Evolutionary conservation across 768 basidiomycete species (phyloP).

Genomic region (Mycena maculata): DNA sequence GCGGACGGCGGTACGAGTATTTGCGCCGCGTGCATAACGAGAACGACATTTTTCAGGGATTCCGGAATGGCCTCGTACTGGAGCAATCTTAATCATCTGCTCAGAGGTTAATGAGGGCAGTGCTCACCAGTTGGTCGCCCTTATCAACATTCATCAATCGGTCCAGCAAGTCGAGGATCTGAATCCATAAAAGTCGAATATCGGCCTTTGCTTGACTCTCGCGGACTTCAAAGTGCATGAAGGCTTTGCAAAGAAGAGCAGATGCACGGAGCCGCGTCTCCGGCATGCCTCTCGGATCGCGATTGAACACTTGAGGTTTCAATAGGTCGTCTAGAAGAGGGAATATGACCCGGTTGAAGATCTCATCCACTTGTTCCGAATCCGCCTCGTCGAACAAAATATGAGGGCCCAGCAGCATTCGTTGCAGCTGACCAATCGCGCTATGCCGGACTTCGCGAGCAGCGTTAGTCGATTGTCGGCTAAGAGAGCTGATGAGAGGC

Average conservation of each 20-base stretch:
- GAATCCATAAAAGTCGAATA: constrained; percentile 85
- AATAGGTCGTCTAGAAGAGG: constrained; percentile 92
- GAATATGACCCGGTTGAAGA: constrained; percentile 91
- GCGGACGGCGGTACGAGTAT: constrained; percentile 79
- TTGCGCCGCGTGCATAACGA: constrained; percentile 93
- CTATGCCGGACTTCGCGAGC: constrained; percentile 86
- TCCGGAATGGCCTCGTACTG: constrained; percentile 97
- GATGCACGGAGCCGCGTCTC: constrained; percentile 91
- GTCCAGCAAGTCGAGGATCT: constrained; percentile 89
- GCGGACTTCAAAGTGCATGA: constrained; percentile 91
- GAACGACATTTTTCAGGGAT: constrained; percentile 94
- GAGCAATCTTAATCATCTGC: not conserved
- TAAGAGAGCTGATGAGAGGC: constrained; percentile 78
- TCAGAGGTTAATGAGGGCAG: not conserved
- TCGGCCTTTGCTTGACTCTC: constrained; percentile 70
- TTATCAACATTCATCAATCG: constrained; percentile 88
- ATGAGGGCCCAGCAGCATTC: constrained; percentile 84
- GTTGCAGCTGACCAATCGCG: constrained; percentile 84
- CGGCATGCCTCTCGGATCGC: constrained; percentile 88
- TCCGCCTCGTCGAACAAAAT: constrained; percentile 69
- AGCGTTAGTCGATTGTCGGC: constrained; percentile 85
- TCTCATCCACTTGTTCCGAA: constrained; percentile 75
- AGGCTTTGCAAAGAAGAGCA: constrained; percentile 93
- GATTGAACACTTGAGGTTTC: constrained; percentile 80
- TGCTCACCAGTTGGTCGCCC: constrained; percentile 86